These are phyloP conservation scores for Penicillium palitans DNA, from an alignment of 2,329 filamentous ascomycete species.

Conservation along the genomic window DNA sequence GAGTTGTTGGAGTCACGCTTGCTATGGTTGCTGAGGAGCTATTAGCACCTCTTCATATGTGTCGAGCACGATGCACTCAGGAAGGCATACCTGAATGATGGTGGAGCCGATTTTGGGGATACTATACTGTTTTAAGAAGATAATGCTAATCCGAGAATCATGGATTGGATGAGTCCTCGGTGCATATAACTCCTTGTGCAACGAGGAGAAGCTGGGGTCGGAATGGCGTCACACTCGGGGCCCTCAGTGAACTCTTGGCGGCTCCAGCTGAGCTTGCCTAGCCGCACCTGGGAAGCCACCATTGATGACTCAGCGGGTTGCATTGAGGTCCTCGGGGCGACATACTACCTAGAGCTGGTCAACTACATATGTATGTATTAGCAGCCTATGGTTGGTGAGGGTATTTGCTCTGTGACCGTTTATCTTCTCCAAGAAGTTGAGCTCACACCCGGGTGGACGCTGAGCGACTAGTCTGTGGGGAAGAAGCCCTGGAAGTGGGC, in stretches of 20 bases:
- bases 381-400: not conserved
- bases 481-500: not conserved
- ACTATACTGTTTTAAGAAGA: not conserved
- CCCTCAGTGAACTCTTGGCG: not conserved
- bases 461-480: not conserved
- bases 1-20: slow-evolving; percentile 9
- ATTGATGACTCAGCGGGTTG: not conserved
- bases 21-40: slow-evolving; percentile 10
- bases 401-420: not conserved
- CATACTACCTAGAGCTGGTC: too few species aligned
- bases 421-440: not conserved
- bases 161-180: not conserved
- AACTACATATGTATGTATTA: too few species aligned
- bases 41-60: slow-evolving; percentile 5
- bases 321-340: too few species aligned
- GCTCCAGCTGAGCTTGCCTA: not conserved
- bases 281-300: not conserved
- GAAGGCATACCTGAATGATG: slow-evolving; percentile 1
- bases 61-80: not conserved
- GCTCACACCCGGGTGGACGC: not conserved
- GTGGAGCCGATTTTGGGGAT: not conserved
- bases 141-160: not conserved
- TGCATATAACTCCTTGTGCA: not conserved
- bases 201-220: slow-evolving; percentile 1
- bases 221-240: slow-evolving; percentile 6